Conservation (phyloP, 768 basidiomycete genomes). For the Auricularia heimuer region DNA sequence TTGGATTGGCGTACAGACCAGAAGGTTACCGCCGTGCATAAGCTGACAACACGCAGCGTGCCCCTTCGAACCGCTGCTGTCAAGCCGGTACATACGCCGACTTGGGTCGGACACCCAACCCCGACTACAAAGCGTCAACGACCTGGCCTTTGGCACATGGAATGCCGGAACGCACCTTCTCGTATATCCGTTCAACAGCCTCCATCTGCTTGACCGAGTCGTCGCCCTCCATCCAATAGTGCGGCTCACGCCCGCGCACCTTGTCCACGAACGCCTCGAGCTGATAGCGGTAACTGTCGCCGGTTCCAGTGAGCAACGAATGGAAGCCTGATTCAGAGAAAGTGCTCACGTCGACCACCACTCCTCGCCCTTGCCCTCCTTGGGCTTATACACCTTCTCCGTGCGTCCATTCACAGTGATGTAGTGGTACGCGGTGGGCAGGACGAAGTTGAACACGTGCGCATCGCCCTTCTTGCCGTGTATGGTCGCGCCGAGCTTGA, state of each 20-base stretch:
- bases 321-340: too few species aligned
- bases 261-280: conserved; percentile 57
- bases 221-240: conserved; percentile 44
- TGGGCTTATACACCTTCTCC: conserved; percentile 35
- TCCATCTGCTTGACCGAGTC: conserved; percentile 48
- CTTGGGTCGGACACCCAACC: too few species aligned
- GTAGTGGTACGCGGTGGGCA: conserved; percentile 38
- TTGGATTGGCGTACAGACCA: too few species aligned
- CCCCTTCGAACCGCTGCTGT: too few species aligned
- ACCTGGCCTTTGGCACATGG: too few species aligned
- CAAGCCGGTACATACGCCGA: too few species aligned
- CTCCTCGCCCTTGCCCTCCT: conserved; percentile 28
- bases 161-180: conserved; percentile 26
- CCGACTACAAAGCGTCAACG: too few species aligned
- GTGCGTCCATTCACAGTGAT: conserved; percentile 32
- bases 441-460: conserved; percentile 31
- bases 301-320: too few species aligned
- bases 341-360: conserved; percentile 45
- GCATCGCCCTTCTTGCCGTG: conserved; percentile 37
- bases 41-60: too few species aligned
- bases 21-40: too few species aligned
- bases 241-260: conserved; percentile 40
- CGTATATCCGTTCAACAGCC: conserved; percentile 49
- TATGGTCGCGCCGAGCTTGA: conserved; percentile 25
- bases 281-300: conserved; percentile 40